Evolutionary conservation across 2,329 filamentous ascomycete species (phyloP), one percentile per base, ranked within the genome.

Genomic region (Chaetomiaceae sp.): DNA sequence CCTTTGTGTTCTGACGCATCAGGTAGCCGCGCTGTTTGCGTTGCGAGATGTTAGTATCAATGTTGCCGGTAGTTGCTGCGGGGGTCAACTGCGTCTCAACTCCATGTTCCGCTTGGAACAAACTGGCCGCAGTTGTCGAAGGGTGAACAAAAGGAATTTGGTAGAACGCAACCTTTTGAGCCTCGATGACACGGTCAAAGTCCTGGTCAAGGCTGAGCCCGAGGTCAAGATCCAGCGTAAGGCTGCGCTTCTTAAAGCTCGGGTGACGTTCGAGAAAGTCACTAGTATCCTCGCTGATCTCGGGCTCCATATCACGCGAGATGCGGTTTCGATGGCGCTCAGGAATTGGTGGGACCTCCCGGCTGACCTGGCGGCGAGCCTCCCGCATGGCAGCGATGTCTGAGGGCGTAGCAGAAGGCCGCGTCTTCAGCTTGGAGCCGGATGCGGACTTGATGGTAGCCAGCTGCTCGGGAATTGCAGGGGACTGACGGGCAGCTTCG

Each of bases 1-100:
- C 82, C 71, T 97, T 97, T 3, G 92, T 97, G 72, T 97, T 99
- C 65, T 99, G 92, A 65, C 94, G 85, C 92, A 97, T 99, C 42
- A 97, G 79, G 67, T 99, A 99, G 53, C 94, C 94, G 76, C 95
- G 91, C 91, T 96, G 88, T 83, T 78, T 79, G 62, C 71, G 76
- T 63, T 73, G 65, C 66, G 70, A 78, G 65, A 75, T 67, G 79
- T 90, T 84, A 89, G 86, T 79, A 83, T 34, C 50, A 47, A 60
- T 52, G 51, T 57, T 43, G 50, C 56, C 58, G 50, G 58, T 56
- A 55, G 59, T 58, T 25, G 45, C 45, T 46, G 54, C 36, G 29
- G 37, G 38, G 43, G 45, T 42, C 23, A 58, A 50, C 6, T 53
- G 47, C 55, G 59, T 58, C 49, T 59, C 51, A 31, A 31, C 8